These are phyloP conservation scores for Dipteronia dyeriana DNA, from an alignment of 345 rosid species.

Conservation along the genomic window DNA sequence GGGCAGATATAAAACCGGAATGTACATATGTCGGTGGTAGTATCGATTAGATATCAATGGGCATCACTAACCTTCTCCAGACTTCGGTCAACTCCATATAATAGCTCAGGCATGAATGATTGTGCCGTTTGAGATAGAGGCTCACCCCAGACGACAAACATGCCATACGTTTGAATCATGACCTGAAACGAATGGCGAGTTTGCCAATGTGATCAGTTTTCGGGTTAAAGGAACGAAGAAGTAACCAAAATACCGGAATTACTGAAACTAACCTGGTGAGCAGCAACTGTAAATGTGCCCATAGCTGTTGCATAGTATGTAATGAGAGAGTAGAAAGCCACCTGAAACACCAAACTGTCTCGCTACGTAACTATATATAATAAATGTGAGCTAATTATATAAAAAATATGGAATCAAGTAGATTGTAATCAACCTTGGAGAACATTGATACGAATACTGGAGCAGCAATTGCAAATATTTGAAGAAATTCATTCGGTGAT, in stretches of 20 bases:
- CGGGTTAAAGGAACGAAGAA: background rate
- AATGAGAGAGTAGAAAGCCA: conserved; percentile 43
- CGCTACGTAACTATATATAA: background rate
- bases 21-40: conserved; percentile 46
- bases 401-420: background rate
- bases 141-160: conserved; percentile 54
- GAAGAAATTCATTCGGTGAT: conserved; percentile 29
- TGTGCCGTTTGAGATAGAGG: conserved; percentile 64
- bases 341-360: conserved; percentile 26
- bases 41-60: conserved; percentile 40
- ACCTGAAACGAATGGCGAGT: conserved; percentile 18
- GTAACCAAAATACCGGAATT: background rate
- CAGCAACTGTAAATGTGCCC: conserved; percentile 44
- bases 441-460: conserved; percentile 42
- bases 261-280: conserved; percentile 43
- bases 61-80: conserved; percentile 39
- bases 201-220: conserved; percentile 5
- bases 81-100: conserved; percentile 44
- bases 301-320: conserved; percentile 44
- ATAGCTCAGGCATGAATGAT: conserved; percentile 57
- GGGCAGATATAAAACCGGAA: no score
- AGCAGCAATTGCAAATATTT: conserved; percentile 38
- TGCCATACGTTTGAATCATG: conserved; percentile 47
- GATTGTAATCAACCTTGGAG: conserved; percentile 35
- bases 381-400: background rate